Evolutionary conservation across 1,139 yeast genomes (phyloP), one percentile per base, ranked within the genome.

Genomic region (Keqinozyma sinolaborantium): DNA sequence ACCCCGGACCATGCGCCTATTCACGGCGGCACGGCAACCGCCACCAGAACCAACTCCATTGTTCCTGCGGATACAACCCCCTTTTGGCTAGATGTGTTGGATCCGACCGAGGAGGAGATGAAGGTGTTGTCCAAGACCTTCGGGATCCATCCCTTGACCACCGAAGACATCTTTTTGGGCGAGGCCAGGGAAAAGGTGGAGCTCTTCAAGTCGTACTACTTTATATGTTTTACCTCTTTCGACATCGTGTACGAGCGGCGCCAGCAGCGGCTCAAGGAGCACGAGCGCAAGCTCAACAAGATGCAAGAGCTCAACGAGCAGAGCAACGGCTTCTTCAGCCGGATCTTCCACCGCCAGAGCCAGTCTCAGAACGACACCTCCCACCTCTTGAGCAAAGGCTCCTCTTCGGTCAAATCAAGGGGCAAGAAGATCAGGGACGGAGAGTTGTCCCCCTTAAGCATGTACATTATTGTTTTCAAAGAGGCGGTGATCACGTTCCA

Each of bases 31-130:
- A 40, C 40, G 8, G 6, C 41, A 14, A 40, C 47, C 9, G 50
- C 44, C 3, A 46, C 50, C 1, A 38, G 43, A 8, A 35, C 55
- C 3, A 42, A 42, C 5, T 35, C 41, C 3, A 4, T 36, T 1
- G 29, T 19, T 8, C 9, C 4, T 20, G 16, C 30, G 11, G 23
- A 24, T 6, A 26, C 33, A 14, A 48, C 50, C 3, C 95, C 95
- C 4, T 86, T 85, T 51, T 92, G 98, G 97, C 68, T 92, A 8
- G 98, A 92, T 56, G 85, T 92, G 14, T 64, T 85, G 34, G 83
- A 88, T 48, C 98, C 98, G 3, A 85, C 95, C 0, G 98, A 90
- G 48, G 95, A 86, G 42, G 98, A 92, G 56, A 90, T 92, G 96
- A 88, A 88, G 53, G 94, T 85, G 1, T 51, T 92, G 11, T 79